Percentiles rank a stretch among this genome's conserved stretches.
phyloP scores from a whole-genome alignment of 1,139 yeast species.

The Sugiyamaella castrensis region DNA sequence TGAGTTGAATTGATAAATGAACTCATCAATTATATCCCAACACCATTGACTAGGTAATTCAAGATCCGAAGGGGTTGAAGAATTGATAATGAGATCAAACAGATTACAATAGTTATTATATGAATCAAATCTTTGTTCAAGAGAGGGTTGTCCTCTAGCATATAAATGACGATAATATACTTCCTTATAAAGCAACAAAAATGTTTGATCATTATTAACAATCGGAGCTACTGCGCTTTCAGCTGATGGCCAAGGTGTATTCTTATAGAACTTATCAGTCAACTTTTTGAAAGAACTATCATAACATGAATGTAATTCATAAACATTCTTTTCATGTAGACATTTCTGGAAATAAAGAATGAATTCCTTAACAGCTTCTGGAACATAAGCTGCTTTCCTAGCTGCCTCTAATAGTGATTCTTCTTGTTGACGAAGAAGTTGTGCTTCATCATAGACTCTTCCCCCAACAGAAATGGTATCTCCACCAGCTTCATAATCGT shows the following conservation, averaged over 20 bases:
- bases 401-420: conserved; percentile 31
- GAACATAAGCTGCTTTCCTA: conserved; percentile 34
- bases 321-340: conserved; percentile 43
- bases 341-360: conserved; percentile 45
- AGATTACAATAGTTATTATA: conserved; percentile 49
- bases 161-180: conserved; percentile 49
- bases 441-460: conserved; percentile 35
- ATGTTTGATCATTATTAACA: conserved; percentile 45
- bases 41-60: conserved; percentile 50
- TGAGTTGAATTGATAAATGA: conserved; percentile 49
- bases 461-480: conserved; percentile 35
- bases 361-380: conserved; percentile 46
- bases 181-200: conserved; percentile 47
- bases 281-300: conserved; percentile 46
- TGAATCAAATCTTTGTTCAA: conserved; percentile 46
- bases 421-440: conserved; percentile 37
- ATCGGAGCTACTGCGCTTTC: conserved; percentile 42
- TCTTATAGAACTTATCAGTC: conserved; percentile 46
- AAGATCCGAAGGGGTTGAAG: conserved; percentile 43
- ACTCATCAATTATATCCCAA: conserved; percentile 52
- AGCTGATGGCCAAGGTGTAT: conserved; percentile 47
- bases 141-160: conserved; percentile 41
- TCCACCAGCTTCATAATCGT: conserved; percentile 22
- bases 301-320: conserved; percentile 45
- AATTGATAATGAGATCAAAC: conserved; percentile 46